Base-by-base conservation (phyloP, 2,329 filamentous ascomycete genomes). In the Aureobasidium vineae region DNA sequence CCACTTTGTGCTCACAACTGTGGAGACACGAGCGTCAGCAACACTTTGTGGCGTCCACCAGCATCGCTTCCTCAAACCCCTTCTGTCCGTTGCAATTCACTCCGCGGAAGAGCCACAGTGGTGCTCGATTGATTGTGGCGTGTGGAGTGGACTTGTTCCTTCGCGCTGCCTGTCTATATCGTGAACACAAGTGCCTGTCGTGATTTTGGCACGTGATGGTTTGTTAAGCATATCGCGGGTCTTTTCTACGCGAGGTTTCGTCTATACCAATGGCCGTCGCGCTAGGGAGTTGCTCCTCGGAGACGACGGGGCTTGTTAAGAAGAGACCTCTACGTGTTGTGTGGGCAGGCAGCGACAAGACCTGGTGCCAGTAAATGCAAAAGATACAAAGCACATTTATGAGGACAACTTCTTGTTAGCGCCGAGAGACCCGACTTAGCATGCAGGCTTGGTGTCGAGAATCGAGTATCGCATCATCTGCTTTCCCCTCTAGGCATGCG, bases 101-200 rank as follows among this genome's bases (percentile, higher is more conserved):
- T 52, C 28, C 49, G 49, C 49, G 49, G 49, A 52, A 19, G 45
- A 49, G 49, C 28, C 49, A 52, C 49, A 28, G 47, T 31, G 43
- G 23, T 50, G 47, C 28, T 52, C 49, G 49, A 52, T 33, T 52
- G 49, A 52, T 52, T 52, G 49, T 31, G 49, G 28, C 31, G 16
- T 52, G 10, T 2, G 26, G 8, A 21, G 43, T n/a, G 15, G 19
- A 16, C 6, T 6, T 15, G 19, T 11, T 33, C 28, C 26, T 49
- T 11, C 8, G 23, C 38, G 38, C 38, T 41, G 38, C 3, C 11
- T 19, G 38, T 41, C 15, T 49, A 33, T 52, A 52, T 52, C 49
- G 49, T n/a, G 49, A 33, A 52, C 49, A n/a, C 26, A 52, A 52
- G 47, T 49, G 45, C 11, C 47, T 15, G 19, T 7, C 13, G 28